Conservation (phyloP, 2,329 filamentous ascomycete genomes). For the Calonectria hawksworthii region DNA sequence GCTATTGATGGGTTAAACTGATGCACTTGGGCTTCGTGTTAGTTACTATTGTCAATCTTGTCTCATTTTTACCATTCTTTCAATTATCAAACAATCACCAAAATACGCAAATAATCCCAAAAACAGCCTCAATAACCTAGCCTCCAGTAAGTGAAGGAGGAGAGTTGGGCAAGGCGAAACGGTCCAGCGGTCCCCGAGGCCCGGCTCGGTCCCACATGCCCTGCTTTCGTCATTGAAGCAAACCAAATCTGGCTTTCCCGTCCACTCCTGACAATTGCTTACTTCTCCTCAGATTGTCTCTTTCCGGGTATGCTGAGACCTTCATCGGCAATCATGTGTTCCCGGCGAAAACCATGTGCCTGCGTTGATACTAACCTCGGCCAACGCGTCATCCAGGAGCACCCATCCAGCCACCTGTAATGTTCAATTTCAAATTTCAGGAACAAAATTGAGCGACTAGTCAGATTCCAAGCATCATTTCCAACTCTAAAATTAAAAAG, state of each 20-base stretch:
- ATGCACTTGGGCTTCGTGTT: not conserved
- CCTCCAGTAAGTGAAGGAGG: not conserved
- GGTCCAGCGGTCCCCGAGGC: not conserved
- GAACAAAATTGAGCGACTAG: not conserved
- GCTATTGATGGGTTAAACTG: too few relatives aligned
- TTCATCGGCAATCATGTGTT: not conserved
- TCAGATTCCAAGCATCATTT: not conserved
- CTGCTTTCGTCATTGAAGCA: too few relatives aligned
- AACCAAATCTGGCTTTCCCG: not conserved
- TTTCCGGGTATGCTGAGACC: not conserved
- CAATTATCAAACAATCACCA: not conserved
- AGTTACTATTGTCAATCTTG: not conserved
- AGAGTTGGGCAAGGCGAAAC: not conserved
- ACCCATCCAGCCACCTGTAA: not conserved
- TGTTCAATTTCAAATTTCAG: constrained; percentile 21
- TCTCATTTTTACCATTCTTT: not conserved
- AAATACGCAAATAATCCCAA: not conserved
- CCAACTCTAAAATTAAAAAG: not conserved
- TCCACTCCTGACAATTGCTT: not conserved
- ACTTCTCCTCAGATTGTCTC: not conserved
- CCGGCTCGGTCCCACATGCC: not conserved
- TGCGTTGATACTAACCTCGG: constrained; percentile 15
- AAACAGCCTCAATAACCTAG: not conserved
- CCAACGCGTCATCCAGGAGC: constrained; percentile 25
- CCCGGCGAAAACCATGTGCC: not conserved